Conservation (phyloP, 2,329 filamentous ascomycete species). For the Pyrenophora teres region DNA sequence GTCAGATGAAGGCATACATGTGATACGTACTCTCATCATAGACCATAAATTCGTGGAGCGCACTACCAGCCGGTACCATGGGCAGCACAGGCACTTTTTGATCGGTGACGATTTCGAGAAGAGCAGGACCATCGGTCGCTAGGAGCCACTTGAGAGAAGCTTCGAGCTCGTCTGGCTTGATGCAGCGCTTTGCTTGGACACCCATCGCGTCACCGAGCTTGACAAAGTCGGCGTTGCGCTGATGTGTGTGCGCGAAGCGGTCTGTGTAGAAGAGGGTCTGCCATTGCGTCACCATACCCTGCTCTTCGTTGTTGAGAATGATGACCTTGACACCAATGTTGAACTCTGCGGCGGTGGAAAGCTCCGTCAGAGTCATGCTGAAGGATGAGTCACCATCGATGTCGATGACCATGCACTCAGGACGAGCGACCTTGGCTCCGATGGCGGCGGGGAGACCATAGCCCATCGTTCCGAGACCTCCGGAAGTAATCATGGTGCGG, state of each 20-base stretch:
- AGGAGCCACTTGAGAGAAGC: slow-evolving; percentile 87
- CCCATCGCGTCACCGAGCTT: slow-evolving; percentile 92
- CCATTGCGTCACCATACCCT: slow-evolving; percentile 99
- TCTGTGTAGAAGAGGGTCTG: slow-evolving; percentile 97
- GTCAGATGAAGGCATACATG: neutral
- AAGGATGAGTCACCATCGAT: slow-evolving; percentile 99
- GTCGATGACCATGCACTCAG: slow-evolving; percentile 86
- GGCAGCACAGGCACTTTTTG: slow-evolving; percentile 91
- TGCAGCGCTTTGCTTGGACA: slow-evolving; percentile 72
- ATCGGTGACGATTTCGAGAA: slow-evolving; percentile 91
- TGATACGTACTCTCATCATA: slow-evolving; percentile 73
- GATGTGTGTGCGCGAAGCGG: slow-evolving; percentile 89
- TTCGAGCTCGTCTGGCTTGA: slow-evolving; percentile 76
- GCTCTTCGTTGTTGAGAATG: slow-evolving; percentile 94
- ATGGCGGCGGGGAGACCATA: slow-evolving; percentile 94
- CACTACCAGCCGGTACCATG: slow-evolving; percentile 90
- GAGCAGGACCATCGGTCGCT: slow-evolving; percentile 79
- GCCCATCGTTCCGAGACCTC: slow-evolving; percentile 95
- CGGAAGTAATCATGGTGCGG: slow-evolving; percentile 93
- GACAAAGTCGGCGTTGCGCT: slow-evolving; percentile 94
- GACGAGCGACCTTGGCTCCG: slow-evolving; percentile 84
- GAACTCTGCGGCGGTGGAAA: slow-evolving; percentile 91
- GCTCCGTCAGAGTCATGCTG: slow-evolving; percentile 96
- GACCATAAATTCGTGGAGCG: slow-evolving; percentile 88
- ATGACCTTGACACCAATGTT: slow-evolving; percentile 96